Evolutionary conservation across 139 green algal genomes (phyloP).

Genomic region (Chlorella ohadii): DNA sequence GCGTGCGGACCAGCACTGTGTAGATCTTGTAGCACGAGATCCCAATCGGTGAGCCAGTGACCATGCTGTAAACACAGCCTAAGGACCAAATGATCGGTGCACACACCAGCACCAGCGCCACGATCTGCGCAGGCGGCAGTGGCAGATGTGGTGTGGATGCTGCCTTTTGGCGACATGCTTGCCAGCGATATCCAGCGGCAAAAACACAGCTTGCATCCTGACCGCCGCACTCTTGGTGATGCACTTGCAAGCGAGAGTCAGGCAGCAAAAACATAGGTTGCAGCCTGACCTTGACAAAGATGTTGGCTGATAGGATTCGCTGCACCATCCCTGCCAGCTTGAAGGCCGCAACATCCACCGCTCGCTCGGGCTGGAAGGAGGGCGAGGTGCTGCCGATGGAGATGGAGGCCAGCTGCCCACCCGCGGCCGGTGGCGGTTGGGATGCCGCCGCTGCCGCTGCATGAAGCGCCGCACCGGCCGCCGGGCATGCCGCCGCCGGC

Average conservation of each 20-base stretch:
- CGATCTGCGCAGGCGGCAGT: neutral
- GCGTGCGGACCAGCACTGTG: too few species aligned
- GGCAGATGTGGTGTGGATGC: too few species aligned
- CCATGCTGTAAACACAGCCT: constrained; percentile 12
- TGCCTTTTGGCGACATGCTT: too few species aligned
- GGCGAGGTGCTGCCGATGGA: neutral
- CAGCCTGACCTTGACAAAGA: constrained; percentile 3
- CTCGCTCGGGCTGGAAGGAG: neutral
- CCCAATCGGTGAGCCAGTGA: constrained; percentile 24
- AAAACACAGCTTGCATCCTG: too few species aligned
- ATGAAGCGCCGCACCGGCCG: too few species aligned
- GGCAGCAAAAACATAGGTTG: neutral
- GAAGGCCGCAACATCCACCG: constrained; percentile 1
- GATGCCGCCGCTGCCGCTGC: neutral
- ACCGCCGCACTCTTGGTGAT: too few species aligned
- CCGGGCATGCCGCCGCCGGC: neutral
- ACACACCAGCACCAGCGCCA: constrained; percentile 6
- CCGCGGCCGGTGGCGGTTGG: neutral
- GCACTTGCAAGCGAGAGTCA: neutral
- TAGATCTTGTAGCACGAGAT: constrained; percentile 3
- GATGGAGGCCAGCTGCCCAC: constrained; percentile 23
- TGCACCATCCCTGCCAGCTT: constrained; percentile 30
- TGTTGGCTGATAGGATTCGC: constrained; percentile 17
- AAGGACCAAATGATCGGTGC: constrained; percentile 10
- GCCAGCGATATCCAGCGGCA: too few species aligned